A percentile compares a stretch with the other conserved stretches of the same genome.
Conservation (phyloP, 1,139 yeast genomes). For the Saccharomycopsis hybrid region DNA sequence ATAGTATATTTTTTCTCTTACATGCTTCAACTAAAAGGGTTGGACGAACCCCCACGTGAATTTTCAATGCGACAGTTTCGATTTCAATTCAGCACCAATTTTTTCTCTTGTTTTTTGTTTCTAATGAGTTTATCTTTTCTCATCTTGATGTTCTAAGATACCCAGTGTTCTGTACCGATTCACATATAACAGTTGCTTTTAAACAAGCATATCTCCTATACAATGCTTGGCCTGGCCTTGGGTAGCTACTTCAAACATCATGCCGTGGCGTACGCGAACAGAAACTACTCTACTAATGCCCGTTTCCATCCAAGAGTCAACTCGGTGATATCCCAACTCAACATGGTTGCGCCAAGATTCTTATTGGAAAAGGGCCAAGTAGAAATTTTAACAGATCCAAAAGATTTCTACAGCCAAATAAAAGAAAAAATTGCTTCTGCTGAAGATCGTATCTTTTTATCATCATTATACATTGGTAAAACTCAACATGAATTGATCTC, state of each 20-base stretch:
- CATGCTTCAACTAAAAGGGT: too few relatives aligned
- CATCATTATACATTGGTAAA: constrained; percentile 84
- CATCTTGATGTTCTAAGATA: too few relatives aligned
- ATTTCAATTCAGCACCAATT: too few relatives aligned
- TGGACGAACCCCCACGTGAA: too few relatives aligned
- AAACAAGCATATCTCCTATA: too few relatives aligned
- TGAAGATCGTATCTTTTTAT: constrained; percentile 61
- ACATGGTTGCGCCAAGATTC: constrained; percentile 66
- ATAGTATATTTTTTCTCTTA: too few relatives aligned
- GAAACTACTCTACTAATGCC: constrained; percentile 3
- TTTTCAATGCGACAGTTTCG: too few relatives aligned
- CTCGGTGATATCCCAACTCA: constrained; percentile 51
- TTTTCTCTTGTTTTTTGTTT: too few relatives aligned
- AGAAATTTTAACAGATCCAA: constrained; percentile 59
- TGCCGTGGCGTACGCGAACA: not conserved
- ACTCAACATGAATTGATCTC: constrained; percentile 66
- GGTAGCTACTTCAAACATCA: constrained; percentile 5
- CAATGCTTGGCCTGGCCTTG: constrained; percentile 7
- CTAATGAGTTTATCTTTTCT: too few relatives aligned
- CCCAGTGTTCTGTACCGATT: too few relatives aligned
- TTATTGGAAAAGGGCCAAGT: constrained; percentile 54
- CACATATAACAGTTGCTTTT: too few relatives aligned
- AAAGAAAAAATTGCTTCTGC: constrained; percentile 49
- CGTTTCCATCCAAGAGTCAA: constrained; percentile 44
- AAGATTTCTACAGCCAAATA: constrained; percentile 58